Percentiles rank a stretch among this genome's conserved stretches.
These are phyloP conservation scores for Sporodiniella umbellata DNA, from an alignment of 371 early-diverging fungal genomes.

Conservation along the genomic window DNA sequence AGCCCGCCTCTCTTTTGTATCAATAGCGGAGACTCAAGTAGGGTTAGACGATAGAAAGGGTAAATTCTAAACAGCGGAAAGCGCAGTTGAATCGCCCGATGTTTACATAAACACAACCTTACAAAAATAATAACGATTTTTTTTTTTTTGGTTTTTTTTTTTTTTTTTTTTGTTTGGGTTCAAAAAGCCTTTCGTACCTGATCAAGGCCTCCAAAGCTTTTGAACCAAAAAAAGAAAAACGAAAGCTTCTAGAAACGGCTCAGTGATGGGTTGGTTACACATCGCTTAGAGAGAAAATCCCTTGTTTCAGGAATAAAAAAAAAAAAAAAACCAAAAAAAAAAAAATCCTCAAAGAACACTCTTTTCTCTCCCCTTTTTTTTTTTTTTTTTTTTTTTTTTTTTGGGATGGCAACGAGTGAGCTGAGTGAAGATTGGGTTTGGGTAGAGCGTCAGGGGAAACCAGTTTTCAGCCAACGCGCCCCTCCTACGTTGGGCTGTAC, in stretches of 20 bases:
- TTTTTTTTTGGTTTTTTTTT: background rate
- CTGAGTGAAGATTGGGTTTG: background rate
- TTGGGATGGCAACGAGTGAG: too few relatives aligned
- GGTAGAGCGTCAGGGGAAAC: background rate
- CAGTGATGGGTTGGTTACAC: background rate
- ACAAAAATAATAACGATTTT: background rate
- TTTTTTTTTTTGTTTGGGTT: background rate
- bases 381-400: constrained; percentile 1
- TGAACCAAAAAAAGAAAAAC: background rate
- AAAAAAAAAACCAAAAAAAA: background rate
- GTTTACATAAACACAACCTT: background rate
- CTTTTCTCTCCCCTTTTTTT: background rate
- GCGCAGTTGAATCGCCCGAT: background rate
- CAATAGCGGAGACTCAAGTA: background rate
- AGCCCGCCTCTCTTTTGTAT: background rate
- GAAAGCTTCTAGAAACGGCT: background rate
- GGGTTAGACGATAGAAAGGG: background rate
- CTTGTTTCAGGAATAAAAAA: background rate
- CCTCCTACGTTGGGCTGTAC: too few relatives aligned
- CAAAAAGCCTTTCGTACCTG: too few relatives aligned
- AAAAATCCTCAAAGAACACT: background rate
- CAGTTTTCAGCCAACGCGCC: constrained; percentile 20
- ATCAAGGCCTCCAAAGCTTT: too few relatives aligned
- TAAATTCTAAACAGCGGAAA: background rate
- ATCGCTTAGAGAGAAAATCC: background rate